Conservation (phyloP, 2,329 filamentous ascomycete species). For the Penicillium psychrosexuale region DNA sequence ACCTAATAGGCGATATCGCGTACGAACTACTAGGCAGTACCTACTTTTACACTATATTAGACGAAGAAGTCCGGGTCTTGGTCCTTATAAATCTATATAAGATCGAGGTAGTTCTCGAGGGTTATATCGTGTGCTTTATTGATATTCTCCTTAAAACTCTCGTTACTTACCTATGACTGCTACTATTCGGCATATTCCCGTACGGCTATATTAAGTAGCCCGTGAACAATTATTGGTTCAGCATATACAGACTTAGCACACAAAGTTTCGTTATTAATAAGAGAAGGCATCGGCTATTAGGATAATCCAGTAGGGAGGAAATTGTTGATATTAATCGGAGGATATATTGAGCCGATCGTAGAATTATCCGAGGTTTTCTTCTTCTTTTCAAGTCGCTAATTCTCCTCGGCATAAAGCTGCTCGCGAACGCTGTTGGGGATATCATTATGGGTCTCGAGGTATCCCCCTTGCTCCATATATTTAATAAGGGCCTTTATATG, state of each 20-base stretch:
- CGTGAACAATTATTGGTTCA: background rate
- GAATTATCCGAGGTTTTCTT: slow-evolving; percentile 18
- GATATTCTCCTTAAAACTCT: slow-evolving; percentile 22
- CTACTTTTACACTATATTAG: slow-evolving; percentile 4
- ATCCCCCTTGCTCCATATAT: slow-evolving; percentile 20
- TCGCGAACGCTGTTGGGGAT: slow-evolving; percentile 31
- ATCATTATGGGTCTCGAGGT: slow-evolving; percentile 23
- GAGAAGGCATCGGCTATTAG: slow-evolving; percentile 3
- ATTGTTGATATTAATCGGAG: slow-evolving; percentile 27
- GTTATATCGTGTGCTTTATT: slow-evolving; percentile 23
- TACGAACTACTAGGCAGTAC: background rate
- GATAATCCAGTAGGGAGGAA: slow-evolving; percentile 21
- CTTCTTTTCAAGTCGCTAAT: slow-evolving; percentile 21
- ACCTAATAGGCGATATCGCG: background rate
- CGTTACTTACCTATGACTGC: slow-evolving; percentile 21
- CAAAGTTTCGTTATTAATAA: background rate
- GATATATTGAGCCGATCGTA: slow-evolving; percentile 10
- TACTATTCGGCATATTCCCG: slow-evolving; percentile 28
- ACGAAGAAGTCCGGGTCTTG: slow-evolving; percentile 1
- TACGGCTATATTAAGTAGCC: slow-evolving; percentile 23
- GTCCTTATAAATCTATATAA: slow-evolving; percentile 5
- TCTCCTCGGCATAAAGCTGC: slow-evolving; percentile 33
- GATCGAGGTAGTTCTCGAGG: slow-evolving; percentile 1
- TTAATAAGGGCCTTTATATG: slow-evolving; percentile 31
- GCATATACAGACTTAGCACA: background rate